Base-by-base conservation (phyloP, 192 early-diverging fungal genomes). In the Podila epigama region DNA sequence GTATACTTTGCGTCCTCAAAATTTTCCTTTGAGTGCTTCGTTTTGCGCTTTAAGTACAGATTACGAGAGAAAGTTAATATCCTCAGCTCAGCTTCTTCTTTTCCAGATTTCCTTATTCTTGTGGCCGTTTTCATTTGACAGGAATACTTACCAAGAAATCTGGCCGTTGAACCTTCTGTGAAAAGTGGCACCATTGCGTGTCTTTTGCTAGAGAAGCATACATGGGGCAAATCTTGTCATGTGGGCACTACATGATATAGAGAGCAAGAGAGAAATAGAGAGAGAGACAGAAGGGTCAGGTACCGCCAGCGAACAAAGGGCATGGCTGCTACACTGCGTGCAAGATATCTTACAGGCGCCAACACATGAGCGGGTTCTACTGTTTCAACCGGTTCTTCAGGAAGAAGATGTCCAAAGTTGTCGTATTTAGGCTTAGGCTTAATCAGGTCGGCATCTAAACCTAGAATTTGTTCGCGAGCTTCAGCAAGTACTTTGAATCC, bases 161-260 rank as follows among this genome's bases (percentile, higher is more conserved):
- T 0, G 91, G 88, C 12, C 90, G 81, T 54, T 92, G 89, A 25
- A 91, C 81, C 28, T 89, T 79, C 67, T 96, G 95, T 27, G 92
- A 93, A 65, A 93, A 95, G 57, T 94, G 92, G 37, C 93, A 91
- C 93, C 93, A 95, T 51, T 79, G 65, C n/a, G 80, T 63, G 33
- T 81, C 69, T 4, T 70, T 75, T 11, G 68, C 61, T 18, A 81
- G 63, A 1, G 85, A 86, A n/a, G 68, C 69, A 28, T 82, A 57
- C 35, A 95, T 69, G 1, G 95, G 95, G 53, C 94, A 94, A 0
- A 82, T 63, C 3, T 82, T 81, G 41, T 94, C 91, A 59, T 94
- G 92, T 6, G 93, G 88, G 60, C 93, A 90, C 71, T 91, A 78
- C 16, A n/a, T 5, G 5, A 79, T 11, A 57, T 42, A 42, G 28